Base-by-base conservation (phyloP, 495 filamentous ascomycete species). In the Lichenothelia convexa region DNA sequence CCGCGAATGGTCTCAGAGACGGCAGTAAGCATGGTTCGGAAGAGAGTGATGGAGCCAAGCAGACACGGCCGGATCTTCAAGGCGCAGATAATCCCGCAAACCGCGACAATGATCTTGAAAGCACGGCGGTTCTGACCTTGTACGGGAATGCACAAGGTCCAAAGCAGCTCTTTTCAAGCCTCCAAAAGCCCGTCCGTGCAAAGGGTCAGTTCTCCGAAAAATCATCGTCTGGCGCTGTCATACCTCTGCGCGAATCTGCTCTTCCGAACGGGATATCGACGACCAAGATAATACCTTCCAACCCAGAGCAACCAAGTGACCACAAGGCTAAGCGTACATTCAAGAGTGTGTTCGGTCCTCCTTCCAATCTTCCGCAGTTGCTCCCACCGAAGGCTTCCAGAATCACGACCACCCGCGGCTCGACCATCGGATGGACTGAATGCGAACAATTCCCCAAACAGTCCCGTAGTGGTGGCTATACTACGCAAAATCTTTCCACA, bases 161-260 rank as follows among this genome's bases (percentile, higher is more conserved):
- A 11, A 78, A 73, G 45, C 81, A 87, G 36, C 62, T 93, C 12
- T 93, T 84, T 54, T 84, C 84, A 11, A 91, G 84, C 54, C 57
- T 85, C 18, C 76, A 78, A 43, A 68, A 68, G 41, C 59, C 67
- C 3, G 13, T 36, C 2, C 44, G 39, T 19, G 36, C 50, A 20
- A 20, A 21, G 43, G 53, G 35, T 56, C 54, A 31, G 49, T 59
- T 27, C 45, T 48, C 9, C 36, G 57, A 16, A n/a, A 18, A 17
- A 30, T 20, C 30, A 17, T 20, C 29, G 12, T 48, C 47, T 17
- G 57, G 53, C 16, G 52, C 52, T 1, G 41, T 49, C 6, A 33
- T 64, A 15, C 53, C 61, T 1, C 55, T 91, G 18, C 64, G 61
- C 30, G 80, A 84, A 38, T 63, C 55, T 11, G 63, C 59, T 11